Evolutionary conservation across 2,329 filamentous ascomycete species (phyloP), one percentile per base, ranked within the genome.

Genomic region (Talaromyces atroroseus): DNA sequence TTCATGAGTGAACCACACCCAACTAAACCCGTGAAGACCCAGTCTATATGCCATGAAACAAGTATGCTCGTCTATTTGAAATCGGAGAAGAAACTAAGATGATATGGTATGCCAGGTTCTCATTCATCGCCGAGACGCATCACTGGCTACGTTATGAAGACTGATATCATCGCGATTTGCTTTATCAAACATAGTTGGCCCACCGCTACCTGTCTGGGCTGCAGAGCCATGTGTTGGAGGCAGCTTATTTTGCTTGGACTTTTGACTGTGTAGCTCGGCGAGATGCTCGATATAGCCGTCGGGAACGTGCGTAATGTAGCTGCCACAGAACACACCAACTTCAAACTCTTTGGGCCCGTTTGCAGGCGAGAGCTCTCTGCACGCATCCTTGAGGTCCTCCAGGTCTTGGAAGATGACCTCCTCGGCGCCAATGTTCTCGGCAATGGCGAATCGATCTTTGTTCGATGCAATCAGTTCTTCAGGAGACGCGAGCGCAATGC

Each of bases 291-390:
- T 94, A 74, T 96, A 96, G 38, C 82, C 85, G 6, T 85, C 81
- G 1, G 87, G 82, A 1, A 96, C 88, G 0, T 84, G 84, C 0
- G 92, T 96, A 59, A 89, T 80, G 72, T 96, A 96, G 61, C 85
- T 84, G 47, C 92, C 92, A 67, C 86, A 90, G 76, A 97, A 96
- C 8, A 96, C 92, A 54, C 92, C 92, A 2, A 95, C 85, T 69
- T 97, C 92, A 63, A 96, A 96, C 55, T 86, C 78, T 61, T 82
- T 64, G 4, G 75, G 78, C 64, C 82, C 69, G 34, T 51, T 84
- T 80, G 59, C 71, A 34, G 65, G 64, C 5, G 84, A 85, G 3
- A 89, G 81, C 62, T 90, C 85, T 1, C 85, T 81, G 67, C 92
- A 96, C 0, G 91, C 85, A 29, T 80, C 83, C 67, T 88, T 86